Percentiles rank a stretch among this genome's conserved stretches.
Evolutionary conservation across 176 grass and related monocot species (phyloP).

Genomic region (Zizania latifolia): DNA sequence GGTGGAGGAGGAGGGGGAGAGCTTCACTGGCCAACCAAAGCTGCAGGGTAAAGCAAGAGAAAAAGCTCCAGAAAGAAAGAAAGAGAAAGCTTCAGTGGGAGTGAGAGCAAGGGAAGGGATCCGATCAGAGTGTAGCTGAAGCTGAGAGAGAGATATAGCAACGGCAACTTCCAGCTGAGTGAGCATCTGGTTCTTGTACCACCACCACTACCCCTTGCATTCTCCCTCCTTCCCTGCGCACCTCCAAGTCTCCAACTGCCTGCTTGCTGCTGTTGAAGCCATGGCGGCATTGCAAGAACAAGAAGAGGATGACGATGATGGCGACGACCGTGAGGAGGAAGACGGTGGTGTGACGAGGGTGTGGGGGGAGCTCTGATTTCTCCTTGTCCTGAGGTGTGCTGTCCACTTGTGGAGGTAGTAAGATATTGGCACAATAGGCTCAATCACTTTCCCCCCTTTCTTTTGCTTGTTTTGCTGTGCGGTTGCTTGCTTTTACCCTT

Average conservation of each 20-base stretch:
- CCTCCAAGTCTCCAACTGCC: no score
- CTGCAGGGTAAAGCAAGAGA: background rate
- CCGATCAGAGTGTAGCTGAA: no score
- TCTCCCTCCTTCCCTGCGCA: background rate
- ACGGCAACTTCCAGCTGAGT: background rate
- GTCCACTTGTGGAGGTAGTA: constrained; percentile 46
- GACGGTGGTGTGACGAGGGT: background rate
- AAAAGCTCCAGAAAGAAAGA: constrained; percentile 23
- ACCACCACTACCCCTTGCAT: background rate
- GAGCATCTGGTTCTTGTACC: constrained; percentile 33
- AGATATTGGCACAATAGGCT: constrained; percentile 84
- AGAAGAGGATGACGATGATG: constrained; percentile 7
- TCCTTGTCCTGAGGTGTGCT: constrained; percentile 35
- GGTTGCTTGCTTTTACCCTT: background rate
- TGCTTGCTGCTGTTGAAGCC: background rate
- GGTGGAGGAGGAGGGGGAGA: background rate
- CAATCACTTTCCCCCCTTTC: constrained; percentile 45
- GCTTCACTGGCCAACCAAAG: constrained; percentile 9
- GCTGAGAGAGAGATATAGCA: constrained; percentile 10
- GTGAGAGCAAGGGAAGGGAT: background rate
- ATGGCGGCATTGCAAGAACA: constrained; percentile 49
- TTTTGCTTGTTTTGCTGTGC: constrained; percentile 1
- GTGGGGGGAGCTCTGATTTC: constrained; percentile 24
- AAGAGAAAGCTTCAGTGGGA: constrained; percentile 2
- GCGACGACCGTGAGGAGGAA: background rate